Conservation (phyloP, 2,329 filamentous ascomycete species). For the Ophiostoma perfectum region DNA sequence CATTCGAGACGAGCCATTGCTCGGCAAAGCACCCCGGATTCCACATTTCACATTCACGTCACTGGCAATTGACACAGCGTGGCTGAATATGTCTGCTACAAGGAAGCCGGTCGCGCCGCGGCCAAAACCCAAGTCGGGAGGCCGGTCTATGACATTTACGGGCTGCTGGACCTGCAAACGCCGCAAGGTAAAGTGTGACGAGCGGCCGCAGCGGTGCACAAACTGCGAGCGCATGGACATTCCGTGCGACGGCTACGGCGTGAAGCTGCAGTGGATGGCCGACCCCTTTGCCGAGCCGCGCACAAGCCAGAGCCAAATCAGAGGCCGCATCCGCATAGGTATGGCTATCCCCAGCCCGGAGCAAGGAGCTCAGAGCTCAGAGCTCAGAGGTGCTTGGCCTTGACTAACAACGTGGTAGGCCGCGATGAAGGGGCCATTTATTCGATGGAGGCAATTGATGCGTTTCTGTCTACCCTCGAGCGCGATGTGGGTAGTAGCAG, state of each 20-base stretch:
- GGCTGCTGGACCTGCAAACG: constrained; percentile 23
- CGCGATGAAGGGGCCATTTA: background rate
- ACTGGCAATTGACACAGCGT: background rate
- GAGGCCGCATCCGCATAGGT: background rate
- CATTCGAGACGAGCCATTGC: background rate
- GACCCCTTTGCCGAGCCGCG: background rate
- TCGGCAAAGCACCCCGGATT: background rate
- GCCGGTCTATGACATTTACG: constrained; percentile 11
- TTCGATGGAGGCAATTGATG: background rate
- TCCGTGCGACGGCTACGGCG: constrained; percentile 17
- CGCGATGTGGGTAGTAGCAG: background rate
- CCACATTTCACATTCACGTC: background rate
- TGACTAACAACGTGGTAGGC: background rate
- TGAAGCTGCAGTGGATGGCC: constrained; percentile 21
- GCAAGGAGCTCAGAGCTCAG: no score
- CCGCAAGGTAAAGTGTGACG: constrained; percentile 27
- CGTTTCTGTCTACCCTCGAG: background rate
- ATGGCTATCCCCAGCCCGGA: no score
- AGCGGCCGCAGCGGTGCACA: constrained; percentile 20
- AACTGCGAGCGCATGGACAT: constrained; percentile 23
- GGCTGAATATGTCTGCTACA: background rate
- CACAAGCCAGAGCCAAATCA: background rate
- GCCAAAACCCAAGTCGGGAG: background rate
- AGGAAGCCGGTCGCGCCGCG: background rate
- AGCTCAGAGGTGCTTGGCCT: no score